Base-by-base conservation (phyloP, 768 basidiomycete genomes). In the Trametes coccinea region DNA sequence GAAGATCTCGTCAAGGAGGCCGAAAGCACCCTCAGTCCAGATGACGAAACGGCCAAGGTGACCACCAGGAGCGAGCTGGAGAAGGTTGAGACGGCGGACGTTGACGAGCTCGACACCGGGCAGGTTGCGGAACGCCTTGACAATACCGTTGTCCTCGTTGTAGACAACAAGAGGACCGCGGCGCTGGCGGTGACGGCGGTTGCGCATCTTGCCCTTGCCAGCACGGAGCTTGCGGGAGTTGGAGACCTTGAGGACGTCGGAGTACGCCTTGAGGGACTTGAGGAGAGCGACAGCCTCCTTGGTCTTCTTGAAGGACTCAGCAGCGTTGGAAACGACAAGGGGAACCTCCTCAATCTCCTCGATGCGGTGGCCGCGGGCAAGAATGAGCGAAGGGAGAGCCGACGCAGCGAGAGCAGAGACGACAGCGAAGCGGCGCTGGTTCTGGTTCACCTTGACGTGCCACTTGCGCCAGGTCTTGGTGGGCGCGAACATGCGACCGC, bases 391-490 rank as follows among this genome's bases (percentile, higher is more conserved):
- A 68, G 94, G 96, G 63, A 99, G 87, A 47, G 96, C 97, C 53
- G 97, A 96, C 3, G 97, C 97, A 53, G 97, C 97, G 60, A 99
- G 87, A 51, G 97, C 97, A 64, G 97, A 98, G 68, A 98, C 96
- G 65, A 92, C 87, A 58, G 97, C 97, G 77, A 94, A 99, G 67
- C 97, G 92, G 76, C 92, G 92, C 80, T 98, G 95, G 85, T 95
- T 96, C 84, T 95, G 92, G 88, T 95, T 95, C 63, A 98, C 92
- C 83, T 98, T 99, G 82, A 98, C 92, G 81, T 99, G 97, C 97
- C 97, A 99, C 77, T 88, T 95, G 80, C 96, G 90, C 96, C 95
- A 98, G 74, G 87, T 92, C 84, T 97, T 98, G 80, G 96, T 98
- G 16, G 97, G 97, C 31, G 96, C 96, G 79, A 99, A 98, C 97